These are phyloP conservation scores for Trichophaea hybrida DNA, from an alignment of 2,329 filamentous ascomycete species.

Conservation along the genomic window DNA sequence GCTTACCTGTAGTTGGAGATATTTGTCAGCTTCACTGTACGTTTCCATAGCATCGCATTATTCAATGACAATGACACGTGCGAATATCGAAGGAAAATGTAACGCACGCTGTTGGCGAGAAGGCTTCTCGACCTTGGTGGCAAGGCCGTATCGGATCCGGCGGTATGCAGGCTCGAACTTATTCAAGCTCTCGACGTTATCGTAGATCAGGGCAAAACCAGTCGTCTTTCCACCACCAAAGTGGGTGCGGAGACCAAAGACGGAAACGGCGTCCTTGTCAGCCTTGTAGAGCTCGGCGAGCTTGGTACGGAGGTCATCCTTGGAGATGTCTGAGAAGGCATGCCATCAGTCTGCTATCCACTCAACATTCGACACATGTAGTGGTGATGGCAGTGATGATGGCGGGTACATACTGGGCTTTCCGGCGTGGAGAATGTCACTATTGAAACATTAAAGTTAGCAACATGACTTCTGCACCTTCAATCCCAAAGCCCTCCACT, in stretches of 20 bases:
- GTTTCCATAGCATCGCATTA: not conserved
- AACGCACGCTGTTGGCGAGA: constrained; percentile 97
- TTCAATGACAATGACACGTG: no score
- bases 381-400: no score
- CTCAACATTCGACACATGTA: no score
- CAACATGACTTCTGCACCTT: not conserved
- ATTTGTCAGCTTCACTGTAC: constrained; percentile 4
- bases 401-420: constrained; percentile 45
- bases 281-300: constrained; percentile 94
- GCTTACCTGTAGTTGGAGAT: constrained; percentile 61
- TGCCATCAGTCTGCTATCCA: not conserved
- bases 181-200: constrained; percentile 96
- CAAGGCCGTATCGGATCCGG: constrained; percentile 82
- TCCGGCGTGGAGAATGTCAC: constrained; percentile 98
- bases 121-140: constrained; percentile 90
- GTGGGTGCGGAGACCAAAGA: constrained; percentile 97
- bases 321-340: constrained; percentile 58
- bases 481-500: no score
- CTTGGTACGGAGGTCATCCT: constrained; percentile 95
- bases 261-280: constrained; percentile 90
- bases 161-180: constrained; percentile 99
- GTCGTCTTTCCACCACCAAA: constrained; percentile 99
- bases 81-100: constrained; percentile 1
- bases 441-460: constrained; percentile 32
- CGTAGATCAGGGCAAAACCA: constrained; percentile 97